Evolutionary conservation across 2,329 filamentous ascomycete genomes (phyloP).

Genomic region (Ophioceras dolichostomum): DNA sequence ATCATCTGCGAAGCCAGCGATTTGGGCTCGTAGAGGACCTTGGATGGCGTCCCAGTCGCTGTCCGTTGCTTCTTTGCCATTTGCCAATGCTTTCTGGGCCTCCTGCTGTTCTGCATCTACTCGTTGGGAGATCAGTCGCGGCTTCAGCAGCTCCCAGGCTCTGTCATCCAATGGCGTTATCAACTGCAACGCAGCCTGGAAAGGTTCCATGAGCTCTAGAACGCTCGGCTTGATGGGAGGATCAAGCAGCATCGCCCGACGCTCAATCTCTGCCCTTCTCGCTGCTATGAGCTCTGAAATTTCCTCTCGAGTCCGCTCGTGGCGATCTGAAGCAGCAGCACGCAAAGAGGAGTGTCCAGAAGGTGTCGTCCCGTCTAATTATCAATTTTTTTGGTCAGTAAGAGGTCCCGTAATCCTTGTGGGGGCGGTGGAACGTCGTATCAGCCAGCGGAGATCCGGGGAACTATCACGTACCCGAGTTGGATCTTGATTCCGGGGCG

Average conservation of each 20-base stretch:
- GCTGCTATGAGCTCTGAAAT: slow-evolving; percentile 50
- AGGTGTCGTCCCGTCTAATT: too few relatives aligned
- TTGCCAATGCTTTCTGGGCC: slow-evolving; percentile 23
- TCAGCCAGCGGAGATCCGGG: too few relatives aligned
- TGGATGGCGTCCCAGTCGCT: slow-evolving; percentile 62
- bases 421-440: too few relatives aligned
- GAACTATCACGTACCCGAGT: too few relatives aligned
- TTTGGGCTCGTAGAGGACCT: slow-evolving; percentile 50
- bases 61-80: slow-evolving; percentile 48
- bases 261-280: slow-evolving; percentile 59
- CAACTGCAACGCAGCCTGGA: slow-evolving; percentile 61
- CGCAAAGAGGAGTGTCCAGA: too few relatives aligned
- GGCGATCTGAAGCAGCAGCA: slow-evolving; percentile 9
- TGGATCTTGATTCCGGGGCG: too few relatives aligned
- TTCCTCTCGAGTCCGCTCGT: slow-evolving; percentile 47
- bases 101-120: slow-evolving; percentile 49
- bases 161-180: slow-evolving; percentile 53
- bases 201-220: slow-evolving; percentile 59
- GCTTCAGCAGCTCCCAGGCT: slow-evolving; percentile 58
- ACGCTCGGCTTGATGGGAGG: slow-evolving; percentile 52
- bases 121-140: slow-evolving; percentile 54
- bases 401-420: too few relatives aligned
- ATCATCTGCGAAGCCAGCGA: slow-evolving; percentile 57
- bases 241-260: slow-evolving; percentile 50
- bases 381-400: too few relatives aligned